Evolutionary conservation across 257 asterid species (phyloP).

Genomic region (Hygrophila difformis): DNA sequence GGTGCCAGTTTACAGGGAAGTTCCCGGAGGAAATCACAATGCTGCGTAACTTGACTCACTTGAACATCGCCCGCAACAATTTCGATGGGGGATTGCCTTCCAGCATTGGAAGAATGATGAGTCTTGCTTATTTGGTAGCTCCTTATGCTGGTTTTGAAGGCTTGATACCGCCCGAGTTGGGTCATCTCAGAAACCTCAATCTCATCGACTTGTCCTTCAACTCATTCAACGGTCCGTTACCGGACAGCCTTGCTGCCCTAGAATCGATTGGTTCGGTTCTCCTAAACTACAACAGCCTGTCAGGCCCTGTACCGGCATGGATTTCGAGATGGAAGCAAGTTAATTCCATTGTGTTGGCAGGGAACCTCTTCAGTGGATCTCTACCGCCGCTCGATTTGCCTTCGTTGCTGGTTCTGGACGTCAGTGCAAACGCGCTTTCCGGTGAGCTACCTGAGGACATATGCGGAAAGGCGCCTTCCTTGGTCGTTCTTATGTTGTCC

Average conservation of each 20-base stretch:
- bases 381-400: slow-evolving; percentile 56
- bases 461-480: slow-evolving; percentile 44
- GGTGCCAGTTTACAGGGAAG: slow-evolving; percentile 40
- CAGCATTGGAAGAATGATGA: slow-evolving; percentile 36
- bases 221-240: slow-evolving; percentile 46
- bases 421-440: slow-evolving; percentile 42
- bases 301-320: slow-evolving; percentile 67
- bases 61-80: slow-evolving; percentile 50
- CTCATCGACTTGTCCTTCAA: slow-evolving; percentile 52
- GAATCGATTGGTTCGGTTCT: slow-evolving; percentile 36
- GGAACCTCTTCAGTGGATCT: slow-evolving; percentile 48
- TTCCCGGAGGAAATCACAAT: slow-evolving; percentile 44
- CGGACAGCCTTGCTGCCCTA: slow-evolving; percentile 39
- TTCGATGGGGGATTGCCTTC: slow-evolving; percentile 53
- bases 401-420: slow-evolving; percentile 36
- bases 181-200: slow-evolving; percentile 44
- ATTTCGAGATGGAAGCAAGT: slow-evolving; percentile 59
- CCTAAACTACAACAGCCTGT: slow-evolving; percentile 45
- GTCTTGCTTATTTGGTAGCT: slow-evolving; percentile 43
- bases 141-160: slow-evolving; percentile 49
- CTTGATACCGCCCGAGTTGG: slow-evolving; percentile 46
- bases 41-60: slow-evolving; percentile 33
- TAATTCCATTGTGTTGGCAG: slow-evolving; percentile 34
- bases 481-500: slow-evolving; percentile 35
- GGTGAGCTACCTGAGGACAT: slow-evolving; percentile 47